These are phyloP conservation scores for Mycosphaerella sp. DNA, from an alignment of 2,329 filamentous ascomycete species.

Conservation along the genomic window DNA sequence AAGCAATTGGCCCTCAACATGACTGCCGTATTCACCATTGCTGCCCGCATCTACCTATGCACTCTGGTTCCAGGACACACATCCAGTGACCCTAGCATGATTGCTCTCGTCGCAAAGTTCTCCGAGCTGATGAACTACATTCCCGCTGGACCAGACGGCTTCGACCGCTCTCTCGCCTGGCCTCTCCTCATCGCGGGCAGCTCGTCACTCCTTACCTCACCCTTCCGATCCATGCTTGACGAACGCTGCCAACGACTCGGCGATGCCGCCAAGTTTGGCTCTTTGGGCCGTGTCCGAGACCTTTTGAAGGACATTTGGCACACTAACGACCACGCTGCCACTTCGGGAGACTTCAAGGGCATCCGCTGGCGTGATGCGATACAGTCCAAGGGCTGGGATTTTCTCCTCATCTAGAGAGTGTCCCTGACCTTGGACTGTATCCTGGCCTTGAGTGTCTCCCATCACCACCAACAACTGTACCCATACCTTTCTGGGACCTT, in stretches of 20 bases:
- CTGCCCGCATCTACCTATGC: constrained; percentile 94
- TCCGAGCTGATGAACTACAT: constrained; percentile 72
- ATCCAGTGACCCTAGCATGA: constrained; percentile 64
- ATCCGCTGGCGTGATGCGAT: constrained; percentile 95
- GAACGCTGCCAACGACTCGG: constrained; percentile 70
- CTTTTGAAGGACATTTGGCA: constrained; percentile 79
- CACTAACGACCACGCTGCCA: constrained; percentile 58
- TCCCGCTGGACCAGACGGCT: constrained; percentile 72
- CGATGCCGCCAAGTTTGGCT: constrained; percentile 71
- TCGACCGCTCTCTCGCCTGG: constrained; percentile 88
- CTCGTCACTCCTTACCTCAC: constrained; percentile 63
- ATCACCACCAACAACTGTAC: constrained; percentile 1
- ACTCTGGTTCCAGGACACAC: constrained; percentile 85
- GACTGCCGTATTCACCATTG: constrained; percentile 82
- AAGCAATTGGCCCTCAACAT: constrained; percentile 84
- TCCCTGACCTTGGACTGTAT: constrained; percentile 18
- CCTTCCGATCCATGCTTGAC: constrained; percentile 71
- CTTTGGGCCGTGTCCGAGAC: constrained; percentile 74
- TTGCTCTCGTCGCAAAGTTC: constrained; percentile 72
- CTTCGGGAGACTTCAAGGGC: constrained; percentile 52
- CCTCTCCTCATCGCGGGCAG: constrained; percentile 83
- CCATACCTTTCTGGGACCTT: neutral
- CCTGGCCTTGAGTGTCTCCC: constrained; percentile 25
- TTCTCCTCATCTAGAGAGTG: constrained; percentile 66
- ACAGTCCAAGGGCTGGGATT: constrained; percentile 86